Conservation (phyloP, 805 yeast species). For the Yarrowia divulgata region DNA sequence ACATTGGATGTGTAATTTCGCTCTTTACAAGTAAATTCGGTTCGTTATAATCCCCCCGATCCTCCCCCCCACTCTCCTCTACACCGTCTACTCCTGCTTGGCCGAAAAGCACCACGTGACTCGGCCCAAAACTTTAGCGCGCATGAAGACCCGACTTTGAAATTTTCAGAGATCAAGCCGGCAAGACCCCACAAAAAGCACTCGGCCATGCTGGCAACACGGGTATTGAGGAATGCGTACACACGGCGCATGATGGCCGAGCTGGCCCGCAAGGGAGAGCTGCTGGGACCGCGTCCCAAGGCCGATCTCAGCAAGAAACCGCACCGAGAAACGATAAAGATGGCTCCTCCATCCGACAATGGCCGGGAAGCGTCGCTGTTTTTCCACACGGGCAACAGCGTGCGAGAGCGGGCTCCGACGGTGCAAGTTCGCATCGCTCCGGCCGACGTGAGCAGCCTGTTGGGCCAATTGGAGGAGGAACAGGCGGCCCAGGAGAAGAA, state of each 20-base stretch:
- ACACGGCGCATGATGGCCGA: slow-evolving; percentile 34
- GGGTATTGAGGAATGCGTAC: slow-evolving; percentile 38
- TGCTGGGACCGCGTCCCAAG: slow-evolving; percentile 23
- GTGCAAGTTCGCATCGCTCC: not conserved
- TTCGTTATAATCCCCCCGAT: too few relatives aligned
- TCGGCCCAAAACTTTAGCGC: not conserved
- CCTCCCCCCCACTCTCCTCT: not conserved
- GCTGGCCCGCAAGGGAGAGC: slow-evolving; percentile 33
- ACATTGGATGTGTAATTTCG: not conserved
- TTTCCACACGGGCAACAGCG: slow-evolving; percentile 1
- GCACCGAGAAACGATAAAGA: slow-evolving; percentile 4
- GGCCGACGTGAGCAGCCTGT: not conserved
- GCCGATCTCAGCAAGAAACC: slow-evolving; percentile 9
- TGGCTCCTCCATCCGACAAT: slow-evolving; percentile 15
- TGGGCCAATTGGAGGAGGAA: slow-evolving; percentile 21
- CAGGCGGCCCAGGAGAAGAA: not conserved
- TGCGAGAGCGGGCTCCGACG: not conserved
- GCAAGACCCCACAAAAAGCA: not conserved
- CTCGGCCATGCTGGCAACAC: slow-evolving; percentile 28
- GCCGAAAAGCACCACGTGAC: not conserved
- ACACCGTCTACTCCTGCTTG: too few relatives aligned
- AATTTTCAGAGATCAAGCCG: slow-evolving; percentile 27
- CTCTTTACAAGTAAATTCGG: not conserved
- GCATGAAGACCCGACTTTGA: slow-evolving; percentile 16
- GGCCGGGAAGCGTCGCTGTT: slow-evolving; percentile 11